phyloP scores from a whole-genome alignment of 495 filamentous ascomycete genomes.

The Neurospora sublineolata region DNA sequence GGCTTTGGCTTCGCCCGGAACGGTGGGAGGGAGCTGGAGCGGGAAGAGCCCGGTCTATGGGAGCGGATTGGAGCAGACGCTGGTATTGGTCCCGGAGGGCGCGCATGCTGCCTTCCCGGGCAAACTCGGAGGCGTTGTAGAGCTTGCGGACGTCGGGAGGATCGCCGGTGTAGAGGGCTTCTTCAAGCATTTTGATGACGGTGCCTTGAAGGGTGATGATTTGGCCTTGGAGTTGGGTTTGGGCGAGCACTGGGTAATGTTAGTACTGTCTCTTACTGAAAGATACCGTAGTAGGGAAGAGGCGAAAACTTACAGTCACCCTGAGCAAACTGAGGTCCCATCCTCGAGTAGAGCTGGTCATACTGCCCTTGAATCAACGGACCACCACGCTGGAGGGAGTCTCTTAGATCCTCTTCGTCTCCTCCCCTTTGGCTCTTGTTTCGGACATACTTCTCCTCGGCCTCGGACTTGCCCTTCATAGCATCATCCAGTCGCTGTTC shows the following conservation, averaged over 20 bases:
- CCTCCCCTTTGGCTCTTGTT: background rate
- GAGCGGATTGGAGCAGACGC: conserved; percentile 15
- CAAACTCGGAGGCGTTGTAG: conserved; percentile 26
- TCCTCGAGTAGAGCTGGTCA: conserved; percentile 12
- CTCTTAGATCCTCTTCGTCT: conserved; percentile 11
- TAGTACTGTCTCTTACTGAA: background rate
- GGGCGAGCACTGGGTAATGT: conserved; percentile 15
- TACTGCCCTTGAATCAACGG: conserved; percentile 20
- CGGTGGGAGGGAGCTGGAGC: background rate
- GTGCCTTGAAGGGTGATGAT: conserved; percentile 24
- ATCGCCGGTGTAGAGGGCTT: conserved; percentile 17
- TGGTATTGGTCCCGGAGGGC: conserved; percentile 27
- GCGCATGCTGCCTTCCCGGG: conserved; percentile 21
- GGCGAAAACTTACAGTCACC: conserved; percentile 19
- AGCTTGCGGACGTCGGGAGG: conserved; percentile 16
- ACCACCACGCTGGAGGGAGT: conserved; percentile 19
- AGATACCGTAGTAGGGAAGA: background rate
- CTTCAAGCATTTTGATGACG: conserved; percentile 23
- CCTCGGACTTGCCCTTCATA: conserved; percentile 6
- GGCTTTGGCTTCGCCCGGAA: background rate
- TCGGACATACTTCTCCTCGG: background rate
- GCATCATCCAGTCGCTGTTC: conserved; percentile 23
- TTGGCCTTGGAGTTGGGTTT: conserved; percentile 26
- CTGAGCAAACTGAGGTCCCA: conserved; percentile 23
- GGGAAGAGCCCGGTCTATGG: background rate